Evolutionary conservation across 1,284 basidiomycete species (phyloP), one percentile per base, ranked within the genome.

Genomic region (Thelephora terrestris): DNA sequence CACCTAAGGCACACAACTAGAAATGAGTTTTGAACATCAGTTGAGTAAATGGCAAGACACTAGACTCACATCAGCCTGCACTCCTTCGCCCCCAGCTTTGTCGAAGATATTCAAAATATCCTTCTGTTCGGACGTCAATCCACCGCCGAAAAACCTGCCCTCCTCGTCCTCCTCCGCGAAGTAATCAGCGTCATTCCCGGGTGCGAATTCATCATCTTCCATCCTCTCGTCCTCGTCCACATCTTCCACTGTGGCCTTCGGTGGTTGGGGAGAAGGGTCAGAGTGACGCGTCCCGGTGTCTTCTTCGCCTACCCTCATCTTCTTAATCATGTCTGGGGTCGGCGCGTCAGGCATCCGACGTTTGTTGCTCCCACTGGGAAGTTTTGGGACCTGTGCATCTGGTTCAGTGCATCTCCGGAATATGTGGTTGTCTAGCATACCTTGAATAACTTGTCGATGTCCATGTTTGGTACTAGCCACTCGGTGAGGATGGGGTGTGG

Each of bases 111-210:
- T 91, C 48, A 91, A 58, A 47, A 95, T 87, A 46, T 91, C 84
- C 62, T 94, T 92, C 68, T 97, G 93, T 61, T 92, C 85, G 27
- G 74, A 75, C 2, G 91, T 94, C 50, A 96, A 69, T 1, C 93
- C 93, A 2, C 92, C 91, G 25, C 93, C 93, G 61, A 87, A 96
- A 70, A 96, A 95, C 12, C 93, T 74, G 0, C 93, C 93, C 55
- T 94, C 91, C 23, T 85, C 88, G 58, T 95, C 92, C 62, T 94
- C 91, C 57, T 93, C 92, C 1, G 63, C 78, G 58, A 87, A 93
- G 60, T 93, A 92, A 61, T 94, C 91, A 0, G 88, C 86, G 55
- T 92, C 89, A 24, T 81, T 84, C 7, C 86, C 85, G 4, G 87
- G 83, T 1, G 85, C 87, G 64, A 90, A 89, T 48, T 71, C 67